Evolutionary conservation across 305 asterid species (phyloP), one percentile per base, ranked within the genome.

Genomic region (Nicotiana rustica): DNA sequence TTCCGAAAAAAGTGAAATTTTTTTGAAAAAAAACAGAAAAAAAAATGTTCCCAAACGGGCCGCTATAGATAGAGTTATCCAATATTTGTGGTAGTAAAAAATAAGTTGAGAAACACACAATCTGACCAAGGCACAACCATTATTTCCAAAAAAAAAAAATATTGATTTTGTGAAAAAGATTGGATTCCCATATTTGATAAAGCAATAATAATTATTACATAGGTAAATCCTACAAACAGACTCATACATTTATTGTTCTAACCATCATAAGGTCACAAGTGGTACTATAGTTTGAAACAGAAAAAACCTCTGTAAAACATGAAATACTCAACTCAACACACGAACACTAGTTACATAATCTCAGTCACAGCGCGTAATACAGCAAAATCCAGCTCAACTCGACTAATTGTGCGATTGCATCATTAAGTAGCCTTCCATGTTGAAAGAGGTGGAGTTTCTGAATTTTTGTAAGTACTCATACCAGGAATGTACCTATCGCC

Each of bases 361-460:
- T 18, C 35, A 9, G 31, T 61, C 21, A 61, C 14, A 3, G 2
- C 4, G 31, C 14, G 14, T 68, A 15, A 25, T 29, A 5, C 8
- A 25, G n/a, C 13, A 21, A 10, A 64, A 64, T 10, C 59, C 13
- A 44, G 18, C 10, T 59, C 65, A 59, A 59, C 25, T 17, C 25
- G 19, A 0, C 25, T n/a, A 7, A 1, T 35, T 67, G 17, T 0
- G 31, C 9, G 56, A 36, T 68, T 4, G 35, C 77, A 69, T 49
- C 36, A 19, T 61, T 60, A 76, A 3, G 29, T 52, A 12, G 79
- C 55, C 55, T 77, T 67, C 87, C 87, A 82, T 41, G 83, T 19
- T 29, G 87, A 69, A 84, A 82, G 59, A 15, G 85, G 83, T 52
- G 83, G 83, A 15, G 87, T 85, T 25, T 83, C 81, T 4, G 83